phyloP scores from a whole-genome alignment of 139 green algal species.

The Tetraselmis chui region DNA sequence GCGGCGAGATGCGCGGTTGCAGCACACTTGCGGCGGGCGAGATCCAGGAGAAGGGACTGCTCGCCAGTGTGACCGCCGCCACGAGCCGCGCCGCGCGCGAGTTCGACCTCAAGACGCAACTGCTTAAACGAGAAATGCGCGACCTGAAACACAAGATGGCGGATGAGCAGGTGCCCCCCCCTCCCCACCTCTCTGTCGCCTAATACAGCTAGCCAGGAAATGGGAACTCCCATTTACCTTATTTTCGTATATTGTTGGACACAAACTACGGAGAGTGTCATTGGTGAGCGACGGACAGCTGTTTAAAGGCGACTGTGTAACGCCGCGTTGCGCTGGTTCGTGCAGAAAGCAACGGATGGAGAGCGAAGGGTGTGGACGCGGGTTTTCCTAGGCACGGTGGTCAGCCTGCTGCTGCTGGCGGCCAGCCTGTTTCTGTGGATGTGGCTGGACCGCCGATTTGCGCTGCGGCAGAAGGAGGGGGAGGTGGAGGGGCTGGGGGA shows the following conservation, averaged over 20 bases:
- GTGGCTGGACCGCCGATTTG: neutral
- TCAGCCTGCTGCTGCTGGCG: neutral
- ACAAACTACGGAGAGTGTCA: no score
- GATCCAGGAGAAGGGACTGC: neutral
- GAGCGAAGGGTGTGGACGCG: neutral
- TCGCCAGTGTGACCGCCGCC: neutral
- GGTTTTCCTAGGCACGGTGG: neutral
- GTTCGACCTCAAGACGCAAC: neutral
- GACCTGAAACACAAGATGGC: neutral
- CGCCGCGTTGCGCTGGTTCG: no score
- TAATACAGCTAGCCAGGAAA: no score
- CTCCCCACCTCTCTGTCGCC: no score
- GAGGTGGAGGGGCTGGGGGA: neutral
- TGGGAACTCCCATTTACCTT: no score
- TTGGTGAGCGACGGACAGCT: no score
- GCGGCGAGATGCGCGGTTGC: neutral
- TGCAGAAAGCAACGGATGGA: neutral
- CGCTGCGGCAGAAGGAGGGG: neutral
- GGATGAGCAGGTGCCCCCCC: no score
- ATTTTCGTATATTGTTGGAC: no score
- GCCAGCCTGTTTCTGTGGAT: neutral
- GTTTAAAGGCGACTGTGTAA: no score
- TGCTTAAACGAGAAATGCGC: neutral
- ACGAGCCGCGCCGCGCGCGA: neutral
- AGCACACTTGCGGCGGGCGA: neutral